Percentiles rank a stretch among this genome's conserved stretches.
Evolutionary conservation across 1,284 basidiomycete species (phyloP).

Genomic region (Ceratobasidium sp.): DNA sequence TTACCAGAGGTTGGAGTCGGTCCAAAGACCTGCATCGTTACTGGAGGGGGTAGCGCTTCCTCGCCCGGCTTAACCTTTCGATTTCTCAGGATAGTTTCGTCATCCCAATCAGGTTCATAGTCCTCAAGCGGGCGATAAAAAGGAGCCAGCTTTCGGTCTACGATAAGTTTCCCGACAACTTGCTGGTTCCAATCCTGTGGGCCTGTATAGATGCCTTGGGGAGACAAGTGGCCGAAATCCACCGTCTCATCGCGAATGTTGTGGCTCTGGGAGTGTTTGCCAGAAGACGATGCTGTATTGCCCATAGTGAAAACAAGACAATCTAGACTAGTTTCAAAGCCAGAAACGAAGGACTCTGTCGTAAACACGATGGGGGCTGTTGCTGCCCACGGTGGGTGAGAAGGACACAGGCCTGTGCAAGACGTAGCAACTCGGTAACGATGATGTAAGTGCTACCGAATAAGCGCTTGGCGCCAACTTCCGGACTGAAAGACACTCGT

Average conservation of each 20-base stretch:
- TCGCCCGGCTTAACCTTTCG: constrained; percentile 63
- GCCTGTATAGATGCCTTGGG: constrained; percentile 91
- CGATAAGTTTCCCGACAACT: constrained; percentile 88
- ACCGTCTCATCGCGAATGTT: constrained; percentile 81
- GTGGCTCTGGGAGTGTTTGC: constrained; percentile 55
- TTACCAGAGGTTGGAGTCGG: constrained; percentile 28
- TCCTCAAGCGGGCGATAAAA: constrained; percentile 97
- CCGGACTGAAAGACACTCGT: neutral
- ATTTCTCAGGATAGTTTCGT: constrained; percentile 83
- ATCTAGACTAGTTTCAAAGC: neutral
- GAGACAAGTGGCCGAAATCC: constrained; percentile 86
- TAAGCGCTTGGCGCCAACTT: constrained; percentile 20
- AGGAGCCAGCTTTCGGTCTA: constrained; percentile 90
- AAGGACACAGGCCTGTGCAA: constrained; percentile 39
- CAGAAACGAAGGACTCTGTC: constrained; percentile 24
- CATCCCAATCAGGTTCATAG: constrained; percentile 88
- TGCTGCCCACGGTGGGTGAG: constrained; percentile 46
- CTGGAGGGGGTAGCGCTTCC: constrained; percentile 34
- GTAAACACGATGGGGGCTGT: constrained; percentile 19
- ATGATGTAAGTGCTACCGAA: constrained; percentile 22
- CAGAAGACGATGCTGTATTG: constrained; percentile 77
- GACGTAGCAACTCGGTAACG: constrained; percentile 24
- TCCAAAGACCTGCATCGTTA: constrained; percentile 29
- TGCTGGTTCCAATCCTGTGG: constrained; percentile 91
- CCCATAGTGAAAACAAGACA: constrained; percentile 67